phyloP scores from a whole-genome alignment of 2,329 filamentous ascomycete species.

The Aspergillus sp. region DNA sequence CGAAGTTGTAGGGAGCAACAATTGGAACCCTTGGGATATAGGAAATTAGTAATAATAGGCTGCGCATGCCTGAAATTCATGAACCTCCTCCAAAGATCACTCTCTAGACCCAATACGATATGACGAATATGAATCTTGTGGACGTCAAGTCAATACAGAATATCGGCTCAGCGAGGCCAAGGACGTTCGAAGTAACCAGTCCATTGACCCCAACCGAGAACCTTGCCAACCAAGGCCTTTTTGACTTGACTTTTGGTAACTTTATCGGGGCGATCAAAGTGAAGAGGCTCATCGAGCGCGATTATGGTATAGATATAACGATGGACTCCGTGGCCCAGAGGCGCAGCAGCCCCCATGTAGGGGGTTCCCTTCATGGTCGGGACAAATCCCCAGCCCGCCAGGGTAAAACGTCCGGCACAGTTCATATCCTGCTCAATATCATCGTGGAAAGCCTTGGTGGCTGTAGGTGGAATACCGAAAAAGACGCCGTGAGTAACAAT shows the following conservation, averaged over 20 bases:
- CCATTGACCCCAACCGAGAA: constrained; percentile 35
- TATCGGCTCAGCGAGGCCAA: constrained; percentile 16
- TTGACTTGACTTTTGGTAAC: constrained; percentile 29
- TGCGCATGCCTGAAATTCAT: background rate
- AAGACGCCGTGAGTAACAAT: constrained; percentile 31
- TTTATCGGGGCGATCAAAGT: constrained; percentile 20
- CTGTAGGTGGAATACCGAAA: constrained; percentile 29
- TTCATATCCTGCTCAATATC: constrained; percentile 18
- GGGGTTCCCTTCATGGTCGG: constrained; percentile 24
- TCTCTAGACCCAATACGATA: background rate
- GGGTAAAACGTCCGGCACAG: constrained; percentile 18
- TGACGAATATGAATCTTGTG: background rate
- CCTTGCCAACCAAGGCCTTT: constrained; percentile 27
- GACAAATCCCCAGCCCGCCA: constrained; percentile 29
- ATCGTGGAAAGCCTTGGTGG: constrained; percentile 13
- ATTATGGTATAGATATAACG: constrained; percentile 35
- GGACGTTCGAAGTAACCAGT: constrained; percentile 29
- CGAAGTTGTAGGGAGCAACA: background rate
- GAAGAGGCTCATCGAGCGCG: constrained; percentile 26
- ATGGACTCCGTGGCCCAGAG: constrained; percentile 32
- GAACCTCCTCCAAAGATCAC: background rate
- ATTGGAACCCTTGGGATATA: background rate
- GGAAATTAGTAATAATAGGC: background rate
- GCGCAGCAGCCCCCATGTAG: constrained; percentile 28
- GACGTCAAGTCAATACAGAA: background rate